phyloP scores from a whole-genome alignment of 345 rosid species.

The Rhizophora apiculata region DNA sequence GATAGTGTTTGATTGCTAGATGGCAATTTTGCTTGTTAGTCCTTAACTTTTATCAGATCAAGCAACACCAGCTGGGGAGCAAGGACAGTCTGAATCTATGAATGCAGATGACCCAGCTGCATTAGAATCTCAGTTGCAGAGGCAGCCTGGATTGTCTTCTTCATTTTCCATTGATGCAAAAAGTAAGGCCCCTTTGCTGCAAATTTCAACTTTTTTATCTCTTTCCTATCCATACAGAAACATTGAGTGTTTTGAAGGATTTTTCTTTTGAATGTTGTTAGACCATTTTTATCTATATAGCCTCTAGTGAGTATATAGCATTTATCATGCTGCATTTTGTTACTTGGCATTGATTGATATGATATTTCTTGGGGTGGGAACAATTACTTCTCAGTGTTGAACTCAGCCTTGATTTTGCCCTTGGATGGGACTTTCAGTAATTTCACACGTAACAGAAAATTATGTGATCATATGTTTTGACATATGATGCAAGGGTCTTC shows the following conservation, averaged over 20 bases:
- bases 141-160: constrained; percentile 19
- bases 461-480: not conserved
- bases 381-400: not conserved
- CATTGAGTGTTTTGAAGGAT: not conserved
- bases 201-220: not conserved
- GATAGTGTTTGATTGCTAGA: constrained; percentile 6
- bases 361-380: not conserved
- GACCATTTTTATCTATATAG: too few relatives aligned
- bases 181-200: constrained; percentile 22
- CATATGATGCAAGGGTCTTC: not conserved
- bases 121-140: constrained; percentile 22
- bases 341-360: not conserved
- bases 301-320: too few relatives aligned
- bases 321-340: too few relatives aligned
- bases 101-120: constrained; percentile 26
- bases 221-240: not conserved
- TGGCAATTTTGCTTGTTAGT: constrained; percentile 18
- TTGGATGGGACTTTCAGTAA: not conserved
- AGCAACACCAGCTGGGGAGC: constrained; percentile 28
- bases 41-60: constrained; percentile 44
- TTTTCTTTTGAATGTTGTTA: not conserved
- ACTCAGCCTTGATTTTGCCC: not conserved
- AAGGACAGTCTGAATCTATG: constrained; percentile 26
- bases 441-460: not conserved
- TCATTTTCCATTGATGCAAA: constrained; percentile 32